Conservation (phyloP, 2,329 filamentous ascomycete species). For the Botryotinia globosa region DNA sequence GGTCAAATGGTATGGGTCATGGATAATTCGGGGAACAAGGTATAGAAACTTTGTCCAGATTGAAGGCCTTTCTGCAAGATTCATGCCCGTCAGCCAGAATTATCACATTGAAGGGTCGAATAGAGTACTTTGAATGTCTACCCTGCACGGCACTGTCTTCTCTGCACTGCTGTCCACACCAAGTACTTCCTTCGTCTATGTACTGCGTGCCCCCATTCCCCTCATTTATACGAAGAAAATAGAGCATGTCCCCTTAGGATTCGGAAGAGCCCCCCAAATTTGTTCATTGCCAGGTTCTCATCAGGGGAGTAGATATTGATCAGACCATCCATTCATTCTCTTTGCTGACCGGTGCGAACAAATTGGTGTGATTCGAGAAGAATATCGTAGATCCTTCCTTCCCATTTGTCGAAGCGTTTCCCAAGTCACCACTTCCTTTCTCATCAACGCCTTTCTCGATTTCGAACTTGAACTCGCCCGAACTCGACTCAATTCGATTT, state of each 20-base stretch:
- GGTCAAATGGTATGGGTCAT: not conserved
- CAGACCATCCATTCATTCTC: not conserved
- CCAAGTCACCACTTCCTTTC: constrained; percentile 7
- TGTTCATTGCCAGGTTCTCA: not conserved
- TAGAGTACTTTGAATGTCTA: not conserved
- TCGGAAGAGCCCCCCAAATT: not conserved
- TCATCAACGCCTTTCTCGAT: constrained; percentile 1
- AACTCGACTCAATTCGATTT: not conserved
- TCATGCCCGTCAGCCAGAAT: constrained; percentile 1
- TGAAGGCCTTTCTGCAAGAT: constrained; percentile 13
- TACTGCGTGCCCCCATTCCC: constrained; percentile 1
- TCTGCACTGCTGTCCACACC: not conserved
- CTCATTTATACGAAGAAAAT: not conserved
- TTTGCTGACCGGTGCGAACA: not conserved
- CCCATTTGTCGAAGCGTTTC: not conserved
- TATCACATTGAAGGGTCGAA: constrained; percentile 3
- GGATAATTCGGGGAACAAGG: constrained; percentile 3
- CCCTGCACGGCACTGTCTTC: not conserved
- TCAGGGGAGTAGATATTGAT: not conserved
- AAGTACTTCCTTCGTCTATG: constrained; percentile 2
- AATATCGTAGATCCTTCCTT: constrained; percentile 10
- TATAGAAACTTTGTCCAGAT: constrained; percentile 10
- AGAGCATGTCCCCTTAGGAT: not conserved
- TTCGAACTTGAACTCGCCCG: not conserved
- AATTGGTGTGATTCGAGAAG: not conserved